Percentiles rank a stretch among this genome's conserved stretches.
These are phyloP conservation scores for Pistacia vera DNA, from an alignment of 345 rosid genomes.

Conservation along the genomic window DNA sequence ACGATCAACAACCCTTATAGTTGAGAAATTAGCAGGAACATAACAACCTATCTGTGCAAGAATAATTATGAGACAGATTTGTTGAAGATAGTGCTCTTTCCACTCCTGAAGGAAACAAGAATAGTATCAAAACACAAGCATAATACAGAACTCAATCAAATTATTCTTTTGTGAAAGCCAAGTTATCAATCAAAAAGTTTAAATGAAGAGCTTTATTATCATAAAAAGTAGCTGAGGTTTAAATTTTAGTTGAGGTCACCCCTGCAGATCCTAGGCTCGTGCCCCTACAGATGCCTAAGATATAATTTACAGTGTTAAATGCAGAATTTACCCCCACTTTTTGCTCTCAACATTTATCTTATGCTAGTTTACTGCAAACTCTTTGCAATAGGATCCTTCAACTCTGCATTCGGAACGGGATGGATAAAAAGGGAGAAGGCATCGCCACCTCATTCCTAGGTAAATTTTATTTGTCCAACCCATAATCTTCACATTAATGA, in stretches of 20 bases:
- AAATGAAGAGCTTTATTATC: neutral
- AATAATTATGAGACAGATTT: conserved; percentile 86
- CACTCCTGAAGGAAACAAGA: conserved; percentile 67
- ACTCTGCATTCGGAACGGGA: neutral
- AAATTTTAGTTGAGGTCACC: neutral
- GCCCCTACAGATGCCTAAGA: neutral
- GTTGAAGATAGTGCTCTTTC: conserved; percentile 99
- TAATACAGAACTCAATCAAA: neutral
- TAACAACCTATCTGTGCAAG: conserved; percentile 98
- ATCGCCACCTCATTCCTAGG: neutral
- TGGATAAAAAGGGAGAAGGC: neutral
- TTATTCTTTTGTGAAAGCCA: neutral
- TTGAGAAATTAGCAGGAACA: conserved; percentile 86
- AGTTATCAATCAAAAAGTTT: neutral
- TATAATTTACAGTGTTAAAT: neutral
- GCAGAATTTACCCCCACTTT: no score
- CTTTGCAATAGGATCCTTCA: neutral
- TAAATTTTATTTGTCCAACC: neutral
- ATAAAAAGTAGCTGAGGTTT: neutral
- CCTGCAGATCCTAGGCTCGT: neutral
- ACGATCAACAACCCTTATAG: conserved; percentile 84
- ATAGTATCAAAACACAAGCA: conserved; percentile 19
- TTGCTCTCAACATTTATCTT: neutral
- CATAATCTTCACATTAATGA: neutral
- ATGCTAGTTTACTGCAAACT: neutral